Evolutionary conservation across 176 grass and related monocot genomes (phyloP).

Genomic region (Triticum timopheevii): DNA sequence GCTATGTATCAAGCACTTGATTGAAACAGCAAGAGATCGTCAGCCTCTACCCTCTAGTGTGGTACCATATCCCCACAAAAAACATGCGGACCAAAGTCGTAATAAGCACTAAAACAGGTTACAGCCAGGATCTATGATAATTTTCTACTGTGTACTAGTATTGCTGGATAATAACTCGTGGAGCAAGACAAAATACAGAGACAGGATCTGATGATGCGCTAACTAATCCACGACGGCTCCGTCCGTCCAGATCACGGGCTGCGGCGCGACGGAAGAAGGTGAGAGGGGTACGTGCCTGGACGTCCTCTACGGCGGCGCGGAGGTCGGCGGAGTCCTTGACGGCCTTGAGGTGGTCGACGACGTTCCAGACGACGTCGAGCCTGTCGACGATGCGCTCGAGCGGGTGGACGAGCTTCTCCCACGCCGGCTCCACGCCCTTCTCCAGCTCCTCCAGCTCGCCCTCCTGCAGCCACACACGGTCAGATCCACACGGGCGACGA

Average conservation of each 20-base stretch:
- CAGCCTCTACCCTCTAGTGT: not conserved
- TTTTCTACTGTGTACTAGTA: too few relatives aligned
- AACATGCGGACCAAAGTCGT: too few relatives aligned
- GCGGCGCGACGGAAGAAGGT: too few relatives aligned
- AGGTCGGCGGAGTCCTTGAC: constrained; percentile 86
- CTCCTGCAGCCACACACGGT: constrained; percentile 39
- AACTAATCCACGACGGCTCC: not conserved
- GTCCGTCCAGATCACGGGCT: not conserved
- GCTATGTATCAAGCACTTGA: not conserved
- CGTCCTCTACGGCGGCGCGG: constrained; percentile 85
- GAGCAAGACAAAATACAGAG: not conserved
- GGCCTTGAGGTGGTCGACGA: constrained; percentile 86
- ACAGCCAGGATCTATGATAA: too few relatives aligned
- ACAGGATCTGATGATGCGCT: not conserved
- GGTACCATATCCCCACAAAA: too few relatives aligned
- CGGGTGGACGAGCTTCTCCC: constrained; percentile 85
- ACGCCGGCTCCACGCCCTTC: constrained; percentile 73
- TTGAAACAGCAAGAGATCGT: not conserved
- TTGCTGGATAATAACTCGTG: too few relatives aligned
- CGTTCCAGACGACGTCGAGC: constrained; percentile 77
- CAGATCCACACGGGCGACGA: not conserved
- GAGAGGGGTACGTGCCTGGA: constrained; percentile 41
- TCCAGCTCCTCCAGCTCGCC: constrained; percentile 75
- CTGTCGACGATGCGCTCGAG: constrained; percentile 84
- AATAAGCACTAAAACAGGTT: too few relatives aligned